Base-by-base conservation (phyloP, 164 flowering plant species). In the Sextonia rubra region DNA sequence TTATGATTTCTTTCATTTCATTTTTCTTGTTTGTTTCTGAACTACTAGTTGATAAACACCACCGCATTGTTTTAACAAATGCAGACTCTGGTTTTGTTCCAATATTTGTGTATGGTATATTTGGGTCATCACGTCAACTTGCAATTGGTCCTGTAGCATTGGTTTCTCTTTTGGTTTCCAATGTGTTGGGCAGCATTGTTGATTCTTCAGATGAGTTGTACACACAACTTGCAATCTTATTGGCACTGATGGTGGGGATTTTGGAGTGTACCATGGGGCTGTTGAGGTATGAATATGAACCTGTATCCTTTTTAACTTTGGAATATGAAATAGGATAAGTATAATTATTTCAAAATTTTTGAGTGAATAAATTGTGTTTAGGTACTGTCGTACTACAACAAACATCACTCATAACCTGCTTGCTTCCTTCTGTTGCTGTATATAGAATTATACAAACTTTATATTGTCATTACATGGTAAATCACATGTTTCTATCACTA, bases 81-180 rank as follows among this genome's bases (percentile, higher is more conserved):
- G 66, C 89, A 95, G 97, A 96, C 77, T 86, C 97, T 71, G 90
- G 97, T 71, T 91, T 92, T 73, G 85, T 96, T 24, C 99, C 99
- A 58, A 70, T 96, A 83, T 93, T 96, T 79, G 85, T 96, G 32
- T 96, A 96, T 83, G 94, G 91, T 44, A 78, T 93, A 77, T 95
- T 95, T 79, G 99, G 98, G 52, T 95, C 99, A 25, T 95, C 99
- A 69, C 91, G 98, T 17, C 99, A 93, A 85, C 97, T 95, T 80
- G 99, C 99, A 61, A 83, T 93, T 79, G 99, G 99, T 81, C 99
- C 99, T 0, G 99, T 96, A 27, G 99, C 99, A 58, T 81, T 93
- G 88, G 92, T 89, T 77, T 93, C 98, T 71, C 95, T 96, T 55
- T 83, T 96, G 84, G 97, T 91, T 56, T 93, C 99, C 27, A 96